Percentiles rank a stretch among this genome's conserved stretches.
These are phyloP conservation scores for Mucor lusitanicus DNA, from an alignment of 371 early-diverging fungal species.

Conservation along the genomic window DNA sequence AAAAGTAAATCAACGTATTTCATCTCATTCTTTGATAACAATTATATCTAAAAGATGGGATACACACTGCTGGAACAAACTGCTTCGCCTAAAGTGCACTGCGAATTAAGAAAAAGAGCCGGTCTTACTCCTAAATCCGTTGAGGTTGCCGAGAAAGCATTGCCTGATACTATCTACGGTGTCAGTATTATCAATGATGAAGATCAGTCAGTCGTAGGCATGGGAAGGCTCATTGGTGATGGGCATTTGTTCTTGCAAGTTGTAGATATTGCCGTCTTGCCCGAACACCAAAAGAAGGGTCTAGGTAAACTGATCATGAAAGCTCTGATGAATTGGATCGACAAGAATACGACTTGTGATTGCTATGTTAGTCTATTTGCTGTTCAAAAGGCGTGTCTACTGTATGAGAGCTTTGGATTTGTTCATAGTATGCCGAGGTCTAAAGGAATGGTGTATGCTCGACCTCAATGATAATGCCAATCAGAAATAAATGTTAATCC, in stretches of 20 bases:
- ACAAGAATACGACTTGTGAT: not conserved
- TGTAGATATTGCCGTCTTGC: not conserved
- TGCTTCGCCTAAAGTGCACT: not conserved
- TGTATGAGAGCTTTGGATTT: constrained; percentile 9
- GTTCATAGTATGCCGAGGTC: not conserved
- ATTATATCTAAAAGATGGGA: not conserved
- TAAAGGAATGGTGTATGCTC: not conserved
- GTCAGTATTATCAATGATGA: not conserved
- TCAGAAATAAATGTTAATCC: too few relatives aligned
- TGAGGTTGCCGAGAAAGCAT: constrained; percentile 1
- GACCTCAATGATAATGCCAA: not conserved
- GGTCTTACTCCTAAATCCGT: not conserved
- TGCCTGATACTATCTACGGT: constrained; percentile 1
- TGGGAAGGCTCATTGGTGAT: constrained; percentile 3
- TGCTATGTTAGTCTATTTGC: constrained; percentile 1
- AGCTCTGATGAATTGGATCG: not conserved
- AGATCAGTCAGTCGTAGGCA: not conserved
- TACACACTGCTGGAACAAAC: not conserved
- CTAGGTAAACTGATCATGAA: not conserved
- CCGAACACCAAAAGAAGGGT: not conserved
- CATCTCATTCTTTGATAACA: too few relatives aligned
- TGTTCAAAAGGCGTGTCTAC: not conserved
- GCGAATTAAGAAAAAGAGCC: not conserved
- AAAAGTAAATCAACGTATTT: too few relatives aligned
- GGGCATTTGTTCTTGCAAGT: constrained; percentile 34